Percentiles rank a stretch among this genome's conserved stretches.
These are phyloP conservation scores for Talaromyces thailandensis DNA, from an alignment of 495 filamentous ascomycete species.

Conservation along the genomic window DNA sequence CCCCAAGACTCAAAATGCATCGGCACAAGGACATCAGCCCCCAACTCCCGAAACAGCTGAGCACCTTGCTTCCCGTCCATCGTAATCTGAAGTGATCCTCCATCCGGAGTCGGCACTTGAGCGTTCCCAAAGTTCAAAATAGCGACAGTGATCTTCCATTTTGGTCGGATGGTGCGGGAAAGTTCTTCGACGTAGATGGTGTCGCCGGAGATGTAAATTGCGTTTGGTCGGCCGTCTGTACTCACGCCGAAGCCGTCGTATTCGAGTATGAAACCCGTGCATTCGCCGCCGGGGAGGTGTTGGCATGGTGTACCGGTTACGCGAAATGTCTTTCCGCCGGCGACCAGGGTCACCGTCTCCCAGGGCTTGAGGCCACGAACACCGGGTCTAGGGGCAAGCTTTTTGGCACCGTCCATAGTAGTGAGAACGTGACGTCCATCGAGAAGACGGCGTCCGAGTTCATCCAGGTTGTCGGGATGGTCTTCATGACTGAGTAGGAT, in stretches of 20 bases:
- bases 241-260: constrained; percentile 27
- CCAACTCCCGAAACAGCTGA: constrained; percentile 29
- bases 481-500: constrained; percentile 48
- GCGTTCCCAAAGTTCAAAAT: constrained; percentile 24
- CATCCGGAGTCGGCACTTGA: constrained; percentile 14
- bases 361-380: constrained; percentile 30
- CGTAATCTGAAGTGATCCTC: constrained; percentile 33
- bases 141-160: constrained; percentile 15
- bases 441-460: constrained; percentile 28
- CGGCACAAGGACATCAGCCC: constrained; percentile 38
- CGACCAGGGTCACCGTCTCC: constrained; percentile 13
- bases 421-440: constrained; percentile 42
- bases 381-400: constrained; percentile 30
- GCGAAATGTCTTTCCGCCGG: constrained; percentile 16
- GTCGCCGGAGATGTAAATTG: constrained; percentile 47
- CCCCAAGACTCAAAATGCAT: constrained; percentile 46
- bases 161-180: constrained; percentile 10
- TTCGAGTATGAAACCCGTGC: constrained; percentile 38
- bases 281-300: constrained; percentile 39
- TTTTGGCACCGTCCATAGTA: constrained; percentile 36
- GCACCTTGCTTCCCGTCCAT: constrained; percentile 40
- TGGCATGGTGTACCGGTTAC: constrained; percentile 36
- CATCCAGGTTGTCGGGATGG: constrained; percentile 46
- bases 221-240: constrained; percentile 33
- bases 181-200: constrained; percentile 43